phyloP scores from a whole-genome alignment of 208 protist species.

The Leishmania martiniquensis region DNA sequence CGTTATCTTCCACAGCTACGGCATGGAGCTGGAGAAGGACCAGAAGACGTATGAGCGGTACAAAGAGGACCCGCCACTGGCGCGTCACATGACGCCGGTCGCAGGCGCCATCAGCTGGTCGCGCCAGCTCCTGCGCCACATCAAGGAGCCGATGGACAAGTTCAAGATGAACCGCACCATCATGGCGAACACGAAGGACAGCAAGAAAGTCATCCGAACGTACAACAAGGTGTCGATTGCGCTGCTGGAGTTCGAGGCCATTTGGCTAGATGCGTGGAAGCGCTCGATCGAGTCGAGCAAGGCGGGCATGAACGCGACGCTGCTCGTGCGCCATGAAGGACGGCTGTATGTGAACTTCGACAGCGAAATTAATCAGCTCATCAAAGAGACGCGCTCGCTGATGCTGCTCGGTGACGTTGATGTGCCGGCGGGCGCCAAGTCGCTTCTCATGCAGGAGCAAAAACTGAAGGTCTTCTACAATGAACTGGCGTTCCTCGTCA shows the following conservation, averaged over 20 bases:
- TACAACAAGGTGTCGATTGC: constrained; percentile 97
- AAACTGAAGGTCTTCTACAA: constrained; percentile 96
- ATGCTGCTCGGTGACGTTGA: constrained; percentile 94
- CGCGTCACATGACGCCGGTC: constrained; percentile 96
- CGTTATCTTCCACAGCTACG: constrained; percentile 97
- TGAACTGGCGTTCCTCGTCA: constrained; percentile 92
- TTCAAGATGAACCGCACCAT: constrained; percentile 95
- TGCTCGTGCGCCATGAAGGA: constrained; percentile 95
- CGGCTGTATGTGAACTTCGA: constrained; percentile 98
- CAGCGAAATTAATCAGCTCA: constrained; percentile 96
- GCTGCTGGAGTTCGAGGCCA: constrained; percentile 97
- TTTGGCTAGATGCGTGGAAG: constrained; percentile 96
- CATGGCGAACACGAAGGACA: constrained; percentile 95
- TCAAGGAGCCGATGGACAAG: constrained; percentile 97
- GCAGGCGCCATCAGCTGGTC: constrained; percentile 96
- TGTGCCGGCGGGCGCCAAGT: constrained; percentile 87
- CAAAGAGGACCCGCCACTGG: constrained; percentile 94
- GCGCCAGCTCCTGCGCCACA: constrained; percentile 95
- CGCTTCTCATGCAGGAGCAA: constrained; percentile 95
- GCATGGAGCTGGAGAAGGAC: constrained; percentile 95
- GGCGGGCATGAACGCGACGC: constrained; percentile 94
- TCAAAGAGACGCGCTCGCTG: constrained; percentile 95
- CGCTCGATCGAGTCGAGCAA: constrained; percentile 94
- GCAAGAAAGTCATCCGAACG: constrained; percentile 95
- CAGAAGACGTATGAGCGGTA: constrained; percentile 96